Base-by-base conservation (phyloP, 164 flowering plant genomes). In the Aristolochia californica region DNA sequence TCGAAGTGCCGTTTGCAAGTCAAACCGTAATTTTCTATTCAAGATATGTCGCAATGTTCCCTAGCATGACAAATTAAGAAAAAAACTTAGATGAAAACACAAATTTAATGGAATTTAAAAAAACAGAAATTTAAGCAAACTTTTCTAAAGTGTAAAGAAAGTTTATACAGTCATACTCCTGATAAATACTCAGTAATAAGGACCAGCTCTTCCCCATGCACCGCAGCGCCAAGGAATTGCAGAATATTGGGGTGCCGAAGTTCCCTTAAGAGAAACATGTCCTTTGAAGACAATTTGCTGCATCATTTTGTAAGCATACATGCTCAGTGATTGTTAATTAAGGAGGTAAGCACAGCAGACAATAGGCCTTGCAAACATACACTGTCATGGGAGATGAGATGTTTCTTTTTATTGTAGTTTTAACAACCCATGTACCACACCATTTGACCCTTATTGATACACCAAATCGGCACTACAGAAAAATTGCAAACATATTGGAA, bases 341-440 rank as follows among this genome's bases (percentile, higher is more conserved):
- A 54, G 10, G 64, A 44, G n/a, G n/a, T n/a, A 47, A 14, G 50
- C 5, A 47, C 18, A 47, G 2, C 24, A 28, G 26, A 21, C 2
- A 24, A 16, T 10, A 50, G 53, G 23, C 53, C 25, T 21, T 50
- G 15, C 25, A 34, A 61, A 64, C 64, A 20, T 26, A 78, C 87
- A 69, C 71, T 55, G 60, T 68, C 22, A 67, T 70, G 26, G 80
- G 77, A 20, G 68, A 45, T 16, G 58, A 25, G 13, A 72, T 73
- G 16, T 66, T 70, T 64, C 75, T 74, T 66, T 62, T 65, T 23
- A 82, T 71, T 22, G 70, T 67, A 48, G 87, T 79, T 61, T 76
- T 79, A 10, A 82, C 75, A 40, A 82, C 83, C 83, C 83, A 79
- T 34, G 79, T 82, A 72, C 87, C 87, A 48, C 77, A 76, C 82